Conservation (phyloP, 2,329 filamentous ascomycete species). For the Hymenoscyphus infarciens region DNA sequence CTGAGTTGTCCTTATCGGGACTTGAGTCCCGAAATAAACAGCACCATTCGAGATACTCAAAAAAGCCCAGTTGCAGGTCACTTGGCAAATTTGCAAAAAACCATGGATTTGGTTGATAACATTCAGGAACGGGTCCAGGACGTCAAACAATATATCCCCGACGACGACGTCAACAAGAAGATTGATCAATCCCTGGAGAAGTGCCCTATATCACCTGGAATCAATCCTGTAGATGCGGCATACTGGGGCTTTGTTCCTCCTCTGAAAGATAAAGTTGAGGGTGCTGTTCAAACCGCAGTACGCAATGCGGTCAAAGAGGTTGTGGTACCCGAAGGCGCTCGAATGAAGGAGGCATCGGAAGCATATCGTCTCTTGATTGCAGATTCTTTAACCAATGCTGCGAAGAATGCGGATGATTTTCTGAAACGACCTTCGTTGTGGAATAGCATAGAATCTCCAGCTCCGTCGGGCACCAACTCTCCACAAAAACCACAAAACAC, state of each 20-base stretch:
- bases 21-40: background rate
- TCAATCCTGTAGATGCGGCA: constrained; percentile 22
- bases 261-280: constrained; percentile 29
- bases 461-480: background rate
- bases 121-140: constrained; percentile 14
- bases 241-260: constrained; percentile 33
- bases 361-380: constrained; percentile 28
- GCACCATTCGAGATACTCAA: constrained; percentile 5
- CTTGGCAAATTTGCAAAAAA: constrained; percentile 18
- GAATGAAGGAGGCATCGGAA: constrained; percentile 22
- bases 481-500: constrained; percentile 7
- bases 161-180: background rate
- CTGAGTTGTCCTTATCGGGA: background rate
- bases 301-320: constrained; percentile 27
- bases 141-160: constrained; percentile 6
- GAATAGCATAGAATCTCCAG: constrained; percentile 11
- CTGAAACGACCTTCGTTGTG: constrained; percentile 23
- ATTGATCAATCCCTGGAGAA: background rate
- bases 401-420: constrained; percentile 28
- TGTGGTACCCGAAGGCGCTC: constrained; percentile 21
- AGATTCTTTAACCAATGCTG: constrained; percentile 25
- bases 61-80: constrained; percentile 8
- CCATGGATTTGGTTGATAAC: constrained; percentile 20
- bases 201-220: background rate
- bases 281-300: constrained; percentile 31